Percentiles rank a stretch among this genome's conserved stretches.
These are phyloP conservation scores for Dendrobium officinale DNA, from an alignment of 106 monocot species.

Conservation along the genomic window DNA sequence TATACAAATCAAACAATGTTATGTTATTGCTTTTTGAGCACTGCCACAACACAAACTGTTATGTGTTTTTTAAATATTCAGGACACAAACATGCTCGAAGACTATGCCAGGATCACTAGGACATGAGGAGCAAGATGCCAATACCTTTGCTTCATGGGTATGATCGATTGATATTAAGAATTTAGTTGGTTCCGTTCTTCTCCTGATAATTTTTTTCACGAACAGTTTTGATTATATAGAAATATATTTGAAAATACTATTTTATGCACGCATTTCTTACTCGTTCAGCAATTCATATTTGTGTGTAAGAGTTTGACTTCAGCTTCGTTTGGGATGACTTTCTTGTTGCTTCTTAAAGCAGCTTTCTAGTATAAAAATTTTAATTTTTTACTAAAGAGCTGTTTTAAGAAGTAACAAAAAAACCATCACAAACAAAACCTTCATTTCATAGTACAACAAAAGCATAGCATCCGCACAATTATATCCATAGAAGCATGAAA, in stretches of 20 bases:
- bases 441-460: not conserved
- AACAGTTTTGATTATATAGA: not conserved
- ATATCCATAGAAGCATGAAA: too few relatives aligned
- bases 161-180: not conserved
- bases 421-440: too few relatives aligned
- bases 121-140: slow-evolving; percentile 77
- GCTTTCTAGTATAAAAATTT: too few relatives aligned
- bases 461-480: not conserved
- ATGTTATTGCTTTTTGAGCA: not conserved
- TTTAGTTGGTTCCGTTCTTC: not conserved
- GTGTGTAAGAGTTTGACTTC: not conserved
- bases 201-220: not conserved
- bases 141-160: slow-evolving; percentile 87
- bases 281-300: not conserved
- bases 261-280: not conserved
- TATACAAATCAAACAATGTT: not conserved
- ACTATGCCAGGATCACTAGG: slow-evolving; percentile 86
- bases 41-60: not conserved
- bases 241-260: not conserved
- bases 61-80: slow-evolving; percentile 15
- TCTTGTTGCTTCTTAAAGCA: too few relatives aligned
- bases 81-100: slow-evolving; percentile 59
- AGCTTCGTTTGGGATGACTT: too few relatives aligned
- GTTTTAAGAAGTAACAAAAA: too few relatives aligned
- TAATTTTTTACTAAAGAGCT: too few relatives aligned